phyloP scores from a whole-genome alignment of 1,139 yeast species.

The Kodamaea sp. region DNA sequence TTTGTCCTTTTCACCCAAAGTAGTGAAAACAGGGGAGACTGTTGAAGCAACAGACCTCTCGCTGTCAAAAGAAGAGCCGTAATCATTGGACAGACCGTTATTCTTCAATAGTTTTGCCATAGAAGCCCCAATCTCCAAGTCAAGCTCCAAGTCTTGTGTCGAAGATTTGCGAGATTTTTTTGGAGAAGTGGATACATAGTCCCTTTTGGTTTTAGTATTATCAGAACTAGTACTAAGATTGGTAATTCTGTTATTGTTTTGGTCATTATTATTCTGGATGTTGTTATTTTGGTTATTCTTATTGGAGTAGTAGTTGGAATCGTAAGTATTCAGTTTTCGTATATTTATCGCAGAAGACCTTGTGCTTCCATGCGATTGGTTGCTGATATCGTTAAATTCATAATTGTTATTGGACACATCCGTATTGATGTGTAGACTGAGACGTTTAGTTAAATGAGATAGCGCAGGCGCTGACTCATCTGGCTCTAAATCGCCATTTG shows the following conservation, averaged over 20 bases:
- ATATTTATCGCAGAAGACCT: conserved; percentile 18
- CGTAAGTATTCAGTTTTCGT: conserved; percentile 11
- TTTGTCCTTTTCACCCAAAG: conserved; percentile 22
- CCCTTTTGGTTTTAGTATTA: neutral
- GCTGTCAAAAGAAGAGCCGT: conserved; percentile 39
- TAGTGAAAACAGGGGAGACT: conserved; percentile 39
- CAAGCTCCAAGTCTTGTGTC: conserved; percentile 22
- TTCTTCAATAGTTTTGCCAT: conserved; percentile 40
- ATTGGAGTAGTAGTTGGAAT: conserved; percentile 12
- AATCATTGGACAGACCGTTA: conserved; percentile 13
- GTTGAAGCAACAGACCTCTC: conserved; percentile 27
- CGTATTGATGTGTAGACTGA: conserved; percentile 1
- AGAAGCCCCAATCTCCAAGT: conserved; percentile 43
- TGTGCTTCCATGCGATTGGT: conserved; percentile 7
- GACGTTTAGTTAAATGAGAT: conserved; percentile 26
- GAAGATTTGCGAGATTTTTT: conserved; percentile 6
- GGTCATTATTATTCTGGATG: conserved; percentile 5
- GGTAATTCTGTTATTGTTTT: conserved; percentile 1
- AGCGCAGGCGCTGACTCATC: conserved; percentile 48
- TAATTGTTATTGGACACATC: conserved; percentile 7
- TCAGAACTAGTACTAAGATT: neutral
- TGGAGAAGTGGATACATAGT: conserved; percentile 5
- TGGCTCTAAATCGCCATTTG: conserved; percentile 38
- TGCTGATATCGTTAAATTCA: conserved; percentile 7
- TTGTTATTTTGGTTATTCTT: conserved; percentile 8